Evolutionary conservation across 768 basidiomycete species (phyloP).

Genomic region (Phaeotremella fagi): DNA sequence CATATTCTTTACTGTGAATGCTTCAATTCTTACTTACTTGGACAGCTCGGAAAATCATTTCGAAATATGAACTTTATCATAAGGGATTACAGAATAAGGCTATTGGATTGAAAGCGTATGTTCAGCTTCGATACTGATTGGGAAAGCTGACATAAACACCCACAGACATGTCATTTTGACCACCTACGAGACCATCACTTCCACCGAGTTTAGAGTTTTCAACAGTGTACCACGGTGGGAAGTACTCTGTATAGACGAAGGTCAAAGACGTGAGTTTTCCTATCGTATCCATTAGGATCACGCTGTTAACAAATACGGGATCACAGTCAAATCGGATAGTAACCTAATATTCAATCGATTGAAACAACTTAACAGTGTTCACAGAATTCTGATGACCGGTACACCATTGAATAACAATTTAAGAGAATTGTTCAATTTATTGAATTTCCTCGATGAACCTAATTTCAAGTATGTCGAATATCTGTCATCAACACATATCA

Average conservation of each 20-base stretch:
- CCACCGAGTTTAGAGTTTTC: conserved; percentile 69
- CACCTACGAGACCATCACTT: conserved; percentile 81
- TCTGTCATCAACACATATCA: conserved; percentile 61
- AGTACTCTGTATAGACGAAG: conserved; percentile 87
- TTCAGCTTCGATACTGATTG: neutral
- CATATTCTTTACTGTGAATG: conserved; percentile 60
- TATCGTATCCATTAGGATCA: neutral
- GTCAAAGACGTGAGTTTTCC: conserved; percentile 67
- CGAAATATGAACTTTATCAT: conserved; percentile 74
- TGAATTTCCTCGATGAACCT: conserved; percentile 70
- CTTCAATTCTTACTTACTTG: neutral
- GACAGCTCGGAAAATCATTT: conserved; percentile 68
- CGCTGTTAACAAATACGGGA: neutral
- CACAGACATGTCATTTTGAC: conserved; percentile 88
- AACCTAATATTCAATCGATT: conserved; percentile 76
- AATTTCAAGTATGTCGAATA: conserved; percentile 31
- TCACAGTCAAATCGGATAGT: conserved; percentile 72
- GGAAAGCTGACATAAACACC: neutral
- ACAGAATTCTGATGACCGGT: conserved; percentile 88
- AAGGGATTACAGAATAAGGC: conserved; percentile 42
- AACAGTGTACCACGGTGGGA: conserved; percentile 85
- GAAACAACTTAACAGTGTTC: conserved; percentile 68
- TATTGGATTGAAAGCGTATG: conserved; percentile 46
- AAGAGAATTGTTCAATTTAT: conserved; percentile 89
- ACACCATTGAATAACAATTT: conserved; percentile 98